Base-by-base conservation (phyloP, 495 filamentous ascomycete genomes). In the Immersiella caudata region DNA sequence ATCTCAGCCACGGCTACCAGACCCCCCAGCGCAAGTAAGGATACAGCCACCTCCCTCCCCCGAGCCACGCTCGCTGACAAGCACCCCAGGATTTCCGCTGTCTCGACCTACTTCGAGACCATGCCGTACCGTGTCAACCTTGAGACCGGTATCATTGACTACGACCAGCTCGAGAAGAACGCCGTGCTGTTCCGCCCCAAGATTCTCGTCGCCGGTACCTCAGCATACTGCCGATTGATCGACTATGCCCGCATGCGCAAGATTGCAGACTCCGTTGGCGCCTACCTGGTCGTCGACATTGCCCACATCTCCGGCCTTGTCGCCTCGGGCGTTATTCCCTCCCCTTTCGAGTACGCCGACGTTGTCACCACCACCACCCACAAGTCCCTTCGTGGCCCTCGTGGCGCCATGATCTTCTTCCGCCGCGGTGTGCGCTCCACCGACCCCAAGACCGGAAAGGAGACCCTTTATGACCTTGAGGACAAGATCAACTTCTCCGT, bases 371-470 rank as follows among this genome's bases (percentile, higher is more conserved):
- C 96, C 65, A 99, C 96, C 66, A 99, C 96, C 59, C 96, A 99
- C 89, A 99, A 99, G 88, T 97, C 94, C 60, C 91, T 99, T 74
- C 93, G 96, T 84, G 96, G 96, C 62, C 96, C 96, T 63, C 91
- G 96, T 81, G 96, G 96, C 77, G 96, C 96, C 76, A 99, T 99
- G 96, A 99, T 99, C 82, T 99, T 99, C 87, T 99, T 93, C 88
- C 92, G 96, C 75, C 96, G 94, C 82, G 96, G 96, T 74, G 91
- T 97, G 61, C 88, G 94, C 73, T 91, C 88, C 76, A 88, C 88
- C 55, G 92, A 98, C 77, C 82, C 90, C 78, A 98, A 97, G 88
- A 86, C 87, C 63, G 91, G 92, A 72, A 95, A 97, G 84, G 89
- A 97, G 80, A 88, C 87, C 69, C 75, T 93, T 75, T 99, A 97